Base-by-base conservation (phyloP, 2,329 filamentous ascomycete genomes). In the Zopfia rhizophila region DNA sequence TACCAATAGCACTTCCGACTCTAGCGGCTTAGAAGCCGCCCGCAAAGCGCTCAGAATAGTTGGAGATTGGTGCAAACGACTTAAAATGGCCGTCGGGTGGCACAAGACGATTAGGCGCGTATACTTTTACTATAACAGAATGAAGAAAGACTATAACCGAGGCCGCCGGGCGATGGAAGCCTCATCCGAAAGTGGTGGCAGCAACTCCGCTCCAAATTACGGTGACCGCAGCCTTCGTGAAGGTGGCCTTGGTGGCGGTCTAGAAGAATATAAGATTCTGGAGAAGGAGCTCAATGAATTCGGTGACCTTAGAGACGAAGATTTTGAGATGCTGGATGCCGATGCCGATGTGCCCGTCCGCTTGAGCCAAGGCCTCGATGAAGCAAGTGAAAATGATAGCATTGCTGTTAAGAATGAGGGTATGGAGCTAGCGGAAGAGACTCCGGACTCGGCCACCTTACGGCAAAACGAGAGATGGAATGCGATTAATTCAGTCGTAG, bases 21-120 rank as follows among this genome's bases (percentile, higher is more conserved):
- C 37, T 12, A 27, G 38, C 8, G 70, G 69, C 7, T 65, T 72
- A 2, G 72, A 77, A 14, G 75, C 79, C 0, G 80, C 80, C 0
- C 75, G 74, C 1, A 68, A 81, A 31, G 75, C 81, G 0, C 75
- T 77, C 40, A 75, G 76, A 32, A 76, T 82, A 6, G 70, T 86
- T 16, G 69, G 68, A 2, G 75, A 77, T 32, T 82, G 86, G 75
- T 73, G 77, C 0, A 66, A 67, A 3, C 77, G 77, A 60, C 68
- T 85, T 30, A 77, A 78, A 42, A 83, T 85, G 80, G 82, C 82
- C 2, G 74, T 75, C 21, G 79, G 78, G 3, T 86, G 84, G 65
- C 75, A 80, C 43, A 72, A 69, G 33, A 80, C 82, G 6, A 77
- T 86, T 43, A 70, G 72, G 19, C 75, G 78, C 12, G 80, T 83